These are phyloP conservation scores for Lasiosphaeria miniovina DNA, from an alignment of 495 filamentous ascomycete species.

Conservation along the genomic window DNA sequence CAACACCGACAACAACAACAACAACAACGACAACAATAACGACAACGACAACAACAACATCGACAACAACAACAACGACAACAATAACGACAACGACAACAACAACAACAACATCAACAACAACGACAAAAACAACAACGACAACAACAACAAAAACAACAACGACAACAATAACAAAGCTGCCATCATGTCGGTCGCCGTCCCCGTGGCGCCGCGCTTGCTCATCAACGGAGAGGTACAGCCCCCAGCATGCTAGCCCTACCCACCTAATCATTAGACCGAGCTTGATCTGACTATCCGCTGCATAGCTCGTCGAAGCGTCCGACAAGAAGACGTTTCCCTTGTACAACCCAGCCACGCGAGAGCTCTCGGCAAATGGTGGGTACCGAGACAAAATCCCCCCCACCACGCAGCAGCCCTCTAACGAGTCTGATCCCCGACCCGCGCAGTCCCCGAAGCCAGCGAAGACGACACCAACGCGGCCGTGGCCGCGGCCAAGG, in stretches of 20 bases:
- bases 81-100: too few species aligned
- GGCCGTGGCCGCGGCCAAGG: conserved; percentile 58
- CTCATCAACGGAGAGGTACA: conserved; percentile 40
- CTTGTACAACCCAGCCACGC: conserved; percentile 33
- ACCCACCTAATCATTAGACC: background rate
- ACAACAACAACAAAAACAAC: too few species aligned
- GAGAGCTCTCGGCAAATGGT: conserved; percentile 27
- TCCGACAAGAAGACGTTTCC: conserved; percentile 35
- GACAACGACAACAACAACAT: too few species aligned
- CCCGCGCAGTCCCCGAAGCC: conserved; percentile 29
- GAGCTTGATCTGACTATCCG: conserved; percentile 1
- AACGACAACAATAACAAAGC: background rate
- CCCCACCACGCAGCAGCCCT: background rate
- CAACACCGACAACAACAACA: too few species aligned
- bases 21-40: too few species aligned
- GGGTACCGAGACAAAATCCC: background rate
- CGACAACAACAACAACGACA: too few species aligned
- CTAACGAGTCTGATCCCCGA: background rate
- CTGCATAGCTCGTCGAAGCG: conserved; percentile 32
- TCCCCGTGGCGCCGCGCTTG: conserved; percentile 20
- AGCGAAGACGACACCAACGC: conserved; percentile 49
- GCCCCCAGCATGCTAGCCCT: background rate
- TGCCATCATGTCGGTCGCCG: background rate
- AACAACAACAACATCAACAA: too few species aligned
- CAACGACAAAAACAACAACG: too few species aligned